Evolutionary conservation across 257 asterid species (phyloP), one percentile per base, ranked within the genome.

Genomic region (Phtheirospermum japonicum): DNA sequence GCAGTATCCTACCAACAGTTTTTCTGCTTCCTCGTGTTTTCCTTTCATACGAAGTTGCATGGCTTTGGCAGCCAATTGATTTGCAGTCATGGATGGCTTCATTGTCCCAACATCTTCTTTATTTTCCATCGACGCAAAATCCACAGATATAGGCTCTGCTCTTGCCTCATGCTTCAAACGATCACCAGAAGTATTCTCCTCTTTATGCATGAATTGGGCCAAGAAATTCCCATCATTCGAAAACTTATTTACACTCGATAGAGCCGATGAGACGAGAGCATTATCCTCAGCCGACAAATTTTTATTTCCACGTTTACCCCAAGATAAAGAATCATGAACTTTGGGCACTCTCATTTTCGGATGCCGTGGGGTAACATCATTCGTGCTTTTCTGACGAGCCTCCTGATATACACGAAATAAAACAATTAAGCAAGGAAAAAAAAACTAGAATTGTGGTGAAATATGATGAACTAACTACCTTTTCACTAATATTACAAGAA

Each of bases 11-110:
- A n/a, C n/a, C n/a, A n/a, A n/a, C n/a, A n/a, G n/a, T n/a, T n/a
- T n/a, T n/a, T n/a, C n/a, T n/a, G n/a, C n/a, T n/a, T n/a, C n/a
- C n/a, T n/a, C n/a, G n/a, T n/a, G n/a, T n/a, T n/a, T n/a, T n/a
- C n/a, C n/a, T n/a, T n/a, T n/a, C n/a, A n/a, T n/a, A n/a, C 95
- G 92, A 33, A 91, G 92, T 74, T 91, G 97, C 79, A 91, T 66
- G 66, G 83, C 95, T 77, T 81, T 91, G 60, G 98, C 98, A 65
- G 97, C 98, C 78, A 91, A 75, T 70, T 91, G 98, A 76, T 91
- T 91, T 20, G 95, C 94, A 59, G 82, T 75, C 85, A 86, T 59
- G 56, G 78, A 40, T 49, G 89, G 85, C 63, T 66, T 79, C 54
- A 65, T 67, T 5, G 54, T 49, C 50, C 66, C 71, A 73, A 55